Evolutionary conservation across 2,329 filamentous ascomycete genomes (phyloP).

Genomic region (Botryotinia globosa): DNA sequence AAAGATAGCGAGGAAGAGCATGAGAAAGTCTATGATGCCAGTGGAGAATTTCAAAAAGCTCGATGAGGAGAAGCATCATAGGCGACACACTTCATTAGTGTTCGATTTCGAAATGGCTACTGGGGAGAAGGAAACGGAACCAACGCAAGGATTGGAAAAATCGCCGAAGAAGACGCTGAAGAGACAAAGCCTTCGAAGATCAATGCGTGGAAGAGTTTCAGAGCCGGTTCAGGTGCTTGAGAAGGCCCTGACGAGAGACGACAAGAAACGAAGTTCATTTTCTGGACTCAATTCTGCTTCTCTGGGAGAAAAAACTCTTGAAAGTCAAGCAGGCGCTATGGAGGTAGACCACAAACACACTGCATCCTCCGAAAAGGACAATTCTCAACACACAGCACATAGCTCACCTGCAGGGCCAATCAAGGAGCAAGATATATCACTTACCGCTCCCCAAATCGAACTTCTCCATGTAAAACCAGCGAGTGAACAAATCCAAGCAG

Average conservation of each 20-base stretch:
- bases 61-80: conserved; percentile 14
- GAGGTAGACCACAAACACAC: neutral
- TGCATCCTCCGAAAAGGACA: no score
- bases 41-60: neutral
- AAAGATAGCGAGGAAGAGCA: conserved; percentile 31
- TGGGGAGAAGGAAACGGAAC: neutral
- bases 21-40: conserved; percentile 22
- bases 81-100: neutral
- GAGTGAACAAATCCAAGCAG: neutral
- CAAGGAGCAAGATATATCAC: neutral
- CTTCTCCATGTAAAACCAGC: neutral
- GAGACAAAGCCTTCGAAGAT: conserved; percentile 17
- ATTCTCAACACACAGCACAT: neutral
- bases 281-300: neutral
- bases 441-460: neutral
- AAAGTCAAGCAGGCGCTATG: neutral
- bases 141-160: neutral
- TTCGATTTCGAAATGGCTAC: conserved; percentile 10
- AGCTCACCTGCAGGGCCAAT: neutral
- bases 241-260: neutral
- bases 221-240: neutral
- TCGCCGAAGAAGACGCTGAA: neutral
- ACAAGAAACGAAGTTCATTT: neutral
- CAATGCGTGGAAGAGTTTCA: conserved; percentile 16
- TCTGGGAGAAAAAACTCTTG: neutral